Conservation (phyloP, 805 yeast genomes). For the Sungouiella blattae region DNA sequence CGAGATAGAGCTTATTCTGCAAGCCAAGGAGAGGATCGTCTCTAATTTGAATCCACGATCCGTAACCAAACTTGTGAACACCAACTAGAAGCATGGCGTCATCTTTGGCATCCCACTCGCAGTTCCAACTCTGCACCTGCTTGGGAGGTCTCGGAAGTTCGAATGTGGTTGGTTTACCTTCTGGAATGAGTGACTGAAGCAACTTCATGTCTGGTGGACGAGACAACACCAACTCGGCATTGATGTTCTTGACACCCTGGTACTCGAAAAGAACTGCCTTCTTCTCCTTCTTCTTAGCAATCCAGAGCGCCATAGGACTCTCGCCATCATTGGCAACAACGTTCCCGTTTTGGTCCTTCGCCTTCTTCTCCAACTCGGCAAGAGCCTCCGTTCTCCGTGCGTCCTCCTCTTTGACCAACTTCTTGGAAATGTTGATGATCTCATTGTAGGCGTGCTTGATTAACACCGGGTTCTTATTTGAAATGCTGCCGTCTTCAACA, state of each 20-base stretch:
- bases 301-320: conserved; percentile 51
- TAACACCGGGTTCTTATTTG: conserved; percentile 77
- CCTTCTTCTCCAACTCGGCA: conserved; percentile 58
- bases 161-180: conserved; percentile 57
- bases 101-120: conserved; percentile 78
- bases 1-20: conserved; percentile 78
- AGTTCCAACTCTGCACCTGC: conserved; percentile 86
- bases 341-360: conserved; percentile 49
- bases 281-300: conserved; percentile 74
- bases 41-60: conserved; percentile 90
- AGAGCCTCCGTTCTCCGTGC: conserved; percentile 53
- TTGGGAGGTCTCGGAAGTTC: conserved; percentile 63
- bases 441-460: conserved; percentile 77
- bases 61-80: conserved; percentile 88
- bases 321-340: conserved; percentile 33
- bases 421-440: conserved; percentile 57
- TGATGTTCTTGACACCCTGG: conserved; percentile 80
- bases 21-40: conserved; percentile 92
- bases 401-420: conserved; percentile 63
- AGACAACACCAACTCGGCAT: conserved; percentile 81
- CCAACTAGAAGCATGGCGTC: conserved; percentile 88
- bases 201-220: conserved; percentile 83
- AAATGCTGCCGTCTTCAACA: conserved; percentile 83
- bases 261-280: conserved; percentile 88
- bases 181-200: conserved; percentile 50